Evolutionary conservation across 805 yeast species (phyloP), one percentile per base, ranked within the genome.

Genomic region (Zygosaccharomyces bisporus): DNA sequence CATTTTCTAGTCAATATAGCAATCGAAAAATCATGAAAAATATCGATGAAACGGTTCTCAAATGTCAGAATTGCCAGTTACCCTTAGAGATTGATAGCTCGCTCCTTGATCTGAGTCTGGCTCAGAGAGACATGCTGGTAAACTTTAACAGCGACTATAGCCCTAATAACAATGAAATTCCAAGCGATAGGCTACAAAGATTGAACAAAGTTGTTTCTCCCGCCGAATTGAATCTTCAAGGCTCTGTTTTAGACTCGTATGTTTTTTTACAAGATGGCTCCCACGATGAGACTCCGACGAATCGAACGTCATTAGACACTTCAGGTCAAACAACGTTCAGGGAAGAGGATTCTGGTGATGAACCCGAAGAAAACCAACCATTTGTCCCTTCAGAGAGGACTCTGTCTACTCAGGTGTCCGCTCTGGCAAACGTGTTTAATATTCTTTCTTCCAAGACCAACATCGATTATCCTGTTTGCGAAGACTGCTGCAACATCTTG

Each of bases 391-490:
- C 59, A 25, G 44, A 63, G 4, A 47, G 55, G 35, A 67, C 73
- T 0, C 67, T 79, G 2, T 75, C 84, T 0, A 66, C 69, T 4
- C 65, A 80, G 34, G 63, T 80, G 17, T 73, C 74, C 36, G 72
- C 80, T 0, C 61, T 88, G 25, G 79, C 78, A 2, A 77, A 76
- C 30, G 75, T 91, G 1, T 89, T 87, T 60, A 82, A 83, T 50
- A 71, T 85, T 1, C 64, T 91, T 4, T 82, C 93, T 0, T 71
- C 76, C 4, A 82, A 84, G 49, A 81, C 83, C 41, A 88, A 83
- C 47, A 74, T 91, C 12, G 95, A 87, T 51, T 81, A 80, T 57
- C 99, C 99, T 0, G 79, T 93, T 12, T 91, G 98, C 55, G 73
- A 74, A 18, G 97, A 90, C 34, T 93, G 99, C 63, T 84, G 93